Conservation (phyloP, 1,139 yeast genomes). For the Protomyces pachydermus region DNA sequence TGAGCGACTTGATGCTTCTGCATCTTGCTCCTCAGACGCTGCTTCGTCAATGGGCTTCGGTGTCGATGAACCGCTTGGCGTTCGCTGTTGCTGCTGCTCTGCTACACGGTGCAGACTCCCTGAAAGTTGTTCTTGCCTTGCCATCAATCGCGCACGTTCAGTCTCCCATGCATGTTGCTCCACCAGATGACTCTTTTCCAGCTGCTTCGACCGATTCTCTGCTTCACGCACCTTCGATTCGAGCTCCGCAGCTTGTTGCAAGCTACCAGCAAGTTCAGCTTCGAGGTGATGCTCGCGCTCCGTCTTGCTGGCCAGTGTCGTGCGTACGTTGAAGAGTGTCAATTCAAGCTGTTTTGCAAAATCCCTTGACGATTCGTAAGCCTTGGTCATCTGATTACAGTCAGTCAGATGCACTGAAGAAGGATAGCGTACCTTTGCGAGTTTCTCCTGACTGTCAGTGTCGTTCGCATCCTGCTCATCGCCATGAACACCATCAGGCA, state of each 20-base stretch:
- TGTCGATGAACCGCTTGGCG: neutral
- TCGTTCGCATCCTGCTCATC: too few species aligned
- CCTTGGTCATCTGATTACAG: neutral
- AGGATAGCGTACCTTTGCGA: too few species aligned
- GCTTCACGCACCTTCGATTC: neutral
- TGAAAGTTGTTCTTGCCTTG: slow-evolving; percentile 1
- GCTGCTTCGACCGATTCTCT: neutral
- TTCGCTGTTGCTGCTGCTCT: neutral
- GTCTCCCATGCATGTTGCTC: neutral
- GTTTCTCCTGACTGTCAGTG: too few species aligned
- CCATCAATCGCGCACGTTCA: neutral
- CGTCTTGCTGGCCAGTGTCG: neutral
- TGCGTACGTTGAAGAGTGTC: neutral
- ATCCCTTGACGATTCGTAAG: neutral
- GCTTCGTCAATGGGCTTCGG: neutral
- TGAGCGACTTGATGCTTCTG: neutral
- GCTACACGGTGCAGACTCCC: slow-evolving; percentile 4
- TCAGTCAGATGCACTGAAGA: too few species aligned
- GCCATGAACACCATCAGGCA: too few species aligned
- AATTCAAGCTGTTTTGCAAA: neutral
- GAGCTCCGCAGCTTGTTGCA: neutral
- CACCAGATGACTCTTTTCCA: neutral
- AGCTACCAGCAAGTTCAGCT: neutral
- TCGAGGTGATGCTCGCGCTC: neutral
- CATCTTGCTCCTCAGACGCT: neutral